Base-by-base conservation (phyloP, 306 rosid genomes). In the Luffa aegyptiaca region DNA sequence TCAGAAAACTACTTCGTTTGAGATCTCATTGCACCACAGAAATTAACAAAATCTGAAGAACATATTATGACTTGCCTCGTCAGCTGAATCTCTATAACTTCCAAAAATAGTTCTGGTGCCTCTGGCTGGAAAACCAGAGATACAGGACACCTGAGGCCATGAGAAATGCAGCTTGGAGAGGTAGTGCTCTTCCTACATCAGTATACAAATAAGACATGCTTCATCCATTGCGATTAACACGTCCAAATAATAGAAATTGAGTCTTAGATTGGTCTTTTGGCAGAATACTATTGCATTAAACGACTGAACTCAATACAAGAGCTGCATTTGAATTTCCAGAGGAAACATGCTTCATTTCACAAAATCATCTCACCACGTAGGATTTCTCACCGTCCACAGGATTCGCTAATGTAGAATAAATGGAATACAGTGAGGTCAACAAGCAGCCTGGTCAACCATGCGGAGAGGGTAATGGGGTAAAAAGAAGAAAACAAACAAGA, bases 101-200 rank as follows among this genome's bases (percentile, higher is more conserved):
- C 80, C 90, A 59, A 95, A 70, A 55, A 92, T 84, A 5, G 89
- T 83, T 89, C 88, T 88, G 79, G 89, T 87, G 8, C 97, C 96
- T 75, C 94, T 86, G 36, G 92, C 84, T 71, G 97, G 97, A 87
- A 83, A 89, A 76, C 91, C 96, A 52, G 94, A 81, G 66, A 86
- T 74, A 75, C 99, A 93, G 17, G 93, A 87, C 8, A 89, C 92
- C 77, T 93, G 97, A 77, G 97, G 99, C 99, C 97, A 95, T 4
- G 92, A 76, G 75, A 90, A 90, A 79, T 85, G 88, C 85, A 93
- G 86, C 86, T 86, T 93, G 58, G 97, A 91, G 75, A 93, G 91
- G 44, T 84, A 88, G 84, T 89, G 99, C 83, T 95, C 94, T 84
- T 95, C 99, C 97, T 90, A 88, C 78, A 80, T 79, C 80, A 78